phyloP scores from a whole-genome alignment of 106 monocot genomes.

The Allium sativum region DNA sequence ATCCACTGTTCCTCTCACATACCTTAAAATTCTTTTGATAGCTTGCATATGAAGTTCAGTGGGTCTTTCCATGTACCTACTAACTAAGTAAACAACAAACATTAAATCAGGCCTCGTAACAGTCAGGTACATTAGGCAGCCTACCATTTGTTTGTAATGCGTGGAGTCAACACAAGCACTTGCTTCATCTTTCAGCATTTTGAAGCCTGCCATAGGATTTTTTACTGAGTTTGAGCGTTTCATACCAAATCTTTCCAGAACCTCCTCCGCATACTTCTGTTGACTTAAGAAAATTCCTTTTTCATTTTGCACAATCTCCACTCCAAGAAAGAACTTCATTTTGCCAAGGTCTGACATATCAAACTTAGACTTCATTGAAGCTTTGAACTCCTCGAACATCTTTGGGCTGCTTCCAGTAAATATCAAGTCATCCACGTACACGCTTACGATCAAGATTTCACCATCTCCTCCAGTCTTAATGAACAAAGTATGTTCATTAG shows the following conservation, averaged over 20 bases:
- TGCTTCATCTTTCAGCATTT: background rate
- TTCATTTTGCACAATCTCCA: background rate
- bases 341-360: background rate
- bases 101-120: background rate
- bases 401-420: background rate
- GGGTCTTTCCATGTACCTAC: background rate
- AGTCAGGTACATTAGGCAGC: background rate
- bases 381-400: background rate
- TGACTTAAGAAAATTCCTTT: background rate
- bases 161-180: background rate
- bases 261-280: background rate
- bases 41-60: background rate
- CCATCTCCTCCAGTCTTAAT: background rate
- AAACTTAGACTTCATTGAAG: background rate
- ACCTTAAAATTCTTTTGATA: background rate
- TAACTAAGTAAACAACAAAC: background rate
- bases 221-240: background rate
- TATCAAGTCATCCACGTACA: background rate
- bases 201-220: background rate
- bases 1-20: background rate
- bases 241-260: background rate
- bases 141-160: background rate
- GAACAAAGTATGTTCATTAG: background rate
- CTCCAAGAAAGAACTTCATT: background rate
- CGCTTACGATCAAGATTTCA: background rate